phyloP scores from a whole-genome alignment of 1,284 basidiomycete species.

The Tilletia indica region DNA sequence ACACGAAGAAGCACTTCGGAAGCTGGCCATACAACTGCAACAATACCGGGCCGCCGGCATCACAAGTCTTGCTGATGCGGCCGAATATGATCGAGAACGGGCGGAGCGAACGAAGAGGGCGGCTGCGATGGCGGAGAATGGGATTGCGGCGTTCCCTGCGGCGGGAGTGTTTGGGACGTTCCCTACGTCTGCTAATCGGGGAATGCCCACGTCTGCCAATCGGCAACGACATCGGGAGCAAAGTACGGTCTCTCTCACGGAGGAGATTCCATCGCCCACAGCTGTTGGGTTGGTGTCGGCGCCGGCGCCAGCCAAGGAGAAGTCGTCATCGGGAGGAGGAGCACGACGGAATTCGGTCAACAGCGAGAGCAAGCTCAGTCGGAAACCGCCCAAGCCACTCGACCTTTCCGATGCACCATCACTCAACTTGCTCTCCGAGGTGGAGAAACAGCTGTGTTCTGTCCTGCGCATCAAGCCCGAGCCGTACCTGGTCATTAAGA shows the following conservation, averaged over 20 bases:
- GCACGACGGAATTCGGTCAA: slow-evolving; percentile 12
- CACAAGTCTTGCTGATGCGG: slow-evolving; percentile 47
- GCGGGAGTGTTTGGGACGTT: slow-evolving; percentile 17
- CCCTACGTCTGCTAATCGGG: slow-evolving; percentile 8
- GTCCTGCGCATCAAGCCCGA: slow-evolving; percentile 49
- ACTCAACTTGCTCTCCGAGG: slow-evolving; percentile 45
- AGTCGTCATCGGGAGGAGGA: slow-evolving; percentile 19
- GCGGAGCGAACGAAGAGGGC: slow-evolving; percentile 46
- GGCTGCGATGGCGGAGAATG: slow-evolving; percentile 46
- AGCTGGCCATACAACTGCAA: slow-evolving; percentile 48
- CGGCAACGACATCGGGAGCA: slow-evolving; percentile 40
- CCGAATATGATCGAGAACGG: slow-evolving; percentile 47
- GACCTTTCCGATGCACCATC: slow-evolving; percentile 45
- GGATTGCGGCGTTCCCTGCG: slow-evolving; percentile 42
- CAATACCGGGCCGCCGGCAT: slow-evolving; percentile 51
- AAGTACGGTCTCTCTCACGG: slow-evolving; percentile 29
- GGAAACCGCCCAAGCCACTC: slow-evolving; percentile 43
- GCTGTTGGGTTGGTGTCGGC: background rate
- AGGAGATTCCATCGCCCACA: slow-evolving; percentile 9
- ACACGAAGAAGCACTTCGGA: slow-evolving; percentile 52
- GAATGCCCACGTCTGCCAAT: slow-evolving; percentile 17
- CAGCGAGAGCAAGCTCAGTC: slow-evolving; percentile 37
- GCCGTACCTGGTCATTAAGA: slow-evolving; percentile 52
- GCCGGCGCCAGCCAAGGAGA: slow-evolving; percentile 22
- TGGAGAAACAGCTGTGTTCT: slow-evolving; percentile 50